phyloP scores from a whole-genome alignment of 2,329 filamentous ascomycete genomes.

The Capronia epimyces region DNA sequence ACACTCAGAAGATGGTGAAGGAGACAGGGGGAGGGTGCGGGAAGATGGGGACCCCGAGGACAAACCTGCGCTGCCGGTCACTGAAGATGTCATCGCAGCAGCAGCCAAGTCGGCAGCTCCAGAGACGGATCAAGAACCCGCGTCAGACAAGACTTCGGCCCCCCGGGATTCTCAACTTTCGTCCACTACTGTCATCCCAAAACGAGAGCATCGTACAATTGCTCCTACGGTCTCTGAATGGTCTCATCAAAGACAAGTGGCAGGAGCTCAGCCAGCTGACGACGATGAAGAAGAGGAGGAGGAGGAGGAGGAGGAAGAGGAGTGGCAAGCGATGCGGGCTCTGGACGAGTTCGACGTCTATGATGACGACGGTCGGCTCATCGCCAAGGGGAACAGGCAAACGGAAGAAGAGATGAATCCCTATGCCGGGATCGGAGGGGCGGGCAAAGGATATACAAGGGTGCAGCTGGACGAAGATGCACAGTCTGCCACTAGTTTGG shows the following conservation, averaged over 20 bases:
- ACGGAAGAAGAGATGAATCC: conserved; percentile 60
- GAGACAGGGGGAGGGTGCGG: background rate
- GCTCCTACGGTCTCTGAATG: conserved; percentile 63
- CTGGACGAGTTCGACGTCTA: conserved; percentile 92
- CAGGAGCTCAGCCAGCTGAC: conserved; percentile 48
- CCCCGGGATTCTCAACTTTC: conserved; percentile 10
- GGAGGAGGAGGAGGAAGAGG: conserved; percentile 55
- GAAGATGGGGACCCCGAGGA: background rate
- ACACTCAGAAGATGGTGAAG: background rate
- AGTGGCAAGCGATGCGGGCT: conserved; percentile 92
- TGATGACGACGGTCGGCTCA: conserved; percentile 81
- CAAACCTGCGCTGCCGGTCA: background rate
- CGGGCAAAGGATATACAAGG: conserved; percentile 90
- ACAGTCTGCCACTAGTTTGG: conserved; percentile 89
- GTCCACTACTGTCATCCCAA: conserved; percentile 28
- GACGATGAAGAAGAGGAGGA: conserved; percentile 52
- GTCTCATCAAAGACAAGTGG: conserved; percentile 76
- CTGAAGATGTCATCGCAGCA: background rate
- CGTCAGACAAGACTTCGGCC: conserved; percentile 21
- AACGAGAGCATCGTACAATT: conserved; percentile 40
- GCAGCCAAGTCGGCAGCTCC: background rate
- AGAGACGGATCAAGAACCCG: conserved; percentile 12
- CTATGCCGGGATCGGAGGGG: conserved; percentile 62
- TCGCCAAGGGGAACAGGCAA: conserved; percentile 72
- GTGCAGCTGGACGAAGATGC: conserved; percentile 95